These are phyloP conservation scores for Heritiera littoralis DNA, from an alignment of 345 rosid genomes.

Conservation along the genomic window DNA sequence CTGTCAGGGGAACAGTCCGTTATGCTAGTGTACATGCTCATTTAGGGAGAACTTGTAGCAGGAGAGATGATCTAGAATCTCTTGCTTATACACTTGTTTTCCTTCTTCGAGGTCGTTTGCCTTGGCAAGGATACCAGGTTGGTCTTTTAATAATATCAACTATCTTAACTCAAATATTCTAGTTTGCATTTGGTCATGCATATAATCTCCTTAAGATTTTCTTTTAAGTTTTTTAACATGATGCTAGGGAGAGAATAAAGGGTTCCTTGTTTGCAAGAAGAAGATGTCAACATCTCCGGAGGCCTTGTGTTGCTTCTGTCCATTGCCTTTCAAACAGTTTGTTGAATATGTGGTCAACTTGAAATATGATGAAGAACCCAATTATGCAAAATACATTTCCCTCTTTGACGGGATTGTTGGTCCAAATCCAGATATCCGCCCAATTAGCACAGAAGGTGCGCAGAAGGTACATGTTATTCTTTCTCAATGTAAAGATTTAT, in stretches of 20 bases:
- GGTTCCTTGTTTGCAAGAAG: slow-evolving; percentile 74
- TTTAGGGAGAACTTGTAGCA: slow-evolving; percentile 70
- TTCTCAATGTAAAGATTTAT: slow-evolving; percentile 6
- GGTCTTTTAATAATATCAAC: slow-evolving; percentile 19
- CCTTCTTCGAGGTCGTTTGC: slow-evolving; percentile 76
- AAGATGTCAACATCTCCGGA: slow-evolving; percentile 76
- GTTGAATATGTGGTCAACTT: slow-evolving; percentile 70
- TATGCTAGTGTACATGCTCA: slow-evolving; percentile 84
- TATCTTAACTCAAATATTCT: background rate
- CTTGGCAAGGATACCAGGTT: slow-evolving; percentile 85
- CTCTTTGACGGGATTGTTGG: slow-evolving; percentile 62
- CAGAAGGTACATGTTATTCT: slow-evolving; percentile 46
- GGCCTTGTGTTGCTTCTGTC: slow-evolving; percentile 58
- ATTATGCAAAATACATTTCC: slow-evolving; percentile 64
- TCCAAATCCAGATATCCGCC: slow-evolving; percentile 54
- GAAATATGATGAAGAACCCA: slow-evolving; percentile 68
- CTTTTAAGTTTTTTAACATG: background rate
- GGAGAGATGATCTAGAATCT: slow-evolving; percentile 85
- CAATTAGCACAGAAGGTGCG: slow-evolving; percentile 71
- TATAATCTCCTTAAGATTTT: background rate
- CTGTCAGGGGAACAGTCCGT: slow-evolving; percentile 74
- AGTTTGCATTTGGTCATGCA: background rate
- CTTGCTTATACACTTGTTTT: slow-evolving; percentile 83
- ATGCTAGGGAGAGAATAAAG: slow-evolving; percentile 69
- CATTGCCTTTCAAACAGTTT: slow-evolving; percentile 57